Evolutionary conservation across 164 flowering plant species (phyloP).

Genomic region (Nymphaea colorata): DNA sequence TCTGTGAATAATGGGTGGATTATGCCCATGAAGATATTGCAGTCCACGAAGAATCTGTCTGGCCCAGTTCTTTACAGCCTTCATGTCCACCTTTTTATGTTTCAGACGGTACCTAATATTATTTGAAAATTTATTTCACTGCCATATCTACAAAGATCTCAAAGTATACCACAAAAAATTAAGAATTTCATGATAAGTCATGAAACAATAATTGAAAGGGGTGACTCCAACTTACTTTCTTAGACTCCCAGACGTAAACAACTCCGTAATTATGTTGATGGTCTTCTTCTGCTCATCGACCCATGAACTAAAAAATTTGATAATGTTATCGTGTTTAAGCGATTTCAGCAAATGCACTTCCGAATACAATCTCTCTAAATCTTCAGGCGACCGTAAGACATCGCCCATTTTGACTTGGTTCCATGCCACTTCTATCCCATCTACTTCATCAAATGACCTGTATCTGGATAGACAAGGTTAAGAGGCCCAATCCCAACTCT

Average conservation of each 20-base stretch:
- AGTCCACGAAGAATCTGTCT: constrained; percentile 53
- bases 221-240: constrained; percentile 38
- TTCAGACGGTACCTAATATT: constrained; percentile 40
- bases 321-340: constrained; percentile 46
- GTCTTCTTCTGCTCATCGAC: constrained; percentile 49
- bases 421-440: constrained; percentile 76
- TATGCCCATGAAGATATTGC: constrained; percentile 46
- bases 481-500: neutral
- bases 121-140: neutral
- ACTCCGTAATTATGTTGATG: constrained; percentile 55
- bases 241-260: constrained; percentile 64
- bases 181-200: neutral
- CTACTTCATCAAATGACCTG: constrained; percentile 54
- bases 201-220: neutral
- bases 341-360: constrained; percentile 54
- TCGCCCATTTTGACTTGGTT: constrained; percentile 48
- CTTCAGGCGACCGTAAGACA: constrained; percentile 41
- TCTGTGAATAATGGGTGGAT: constrained; percentile 54
- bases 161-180: neutral
- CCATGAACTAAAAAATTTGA: constrained; percentile 59
- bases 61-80: constrained; percentile 62
- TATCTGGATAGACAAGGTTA: constrained; percentile 20
- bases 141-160: neutral
- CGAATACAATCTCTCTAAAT: constrained; percentile 40
- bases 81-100: constrained; percentile 50